Conservation (phyloP, 306 rosid genomes). For the Prunus dulcis region DNA sequence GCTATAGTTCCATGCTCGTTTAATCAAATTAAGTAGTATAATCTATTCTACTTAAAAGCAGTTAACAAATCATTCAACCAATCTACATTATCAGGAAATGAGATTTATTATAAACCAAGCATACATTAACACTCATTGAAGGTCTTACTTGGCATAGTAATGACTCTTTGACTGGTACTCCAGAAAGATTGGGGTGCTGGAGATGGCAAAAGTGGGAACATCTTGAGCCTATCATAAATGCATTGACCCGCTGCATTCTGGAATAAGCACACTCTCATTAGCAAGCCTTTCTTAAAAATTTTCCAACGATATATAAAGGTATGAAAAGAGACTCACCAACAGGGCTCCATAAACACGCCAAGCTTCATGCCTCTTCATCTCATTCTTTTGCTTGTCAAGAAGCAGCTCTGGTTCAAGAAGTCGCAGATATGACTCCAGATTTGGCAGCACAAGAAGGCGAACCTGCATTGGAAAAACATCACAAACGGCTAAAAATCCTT, state of each 20-base stretch:
- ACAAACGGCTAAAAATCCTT: slow-evolving; percentile 19
- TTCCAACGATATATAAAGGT: neutral
- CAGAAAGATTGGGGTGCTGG: slow-evolving; percentile 15
- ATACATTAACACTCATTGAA: neutral
- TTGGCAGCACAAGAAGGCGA: slow-evolving; percentile 70
- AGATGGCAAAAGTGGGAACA: slow-evolving; percentile 35
- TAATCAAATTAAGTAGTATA: neutral
- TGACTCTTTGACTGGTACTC: slow-evolving; percentile 23
- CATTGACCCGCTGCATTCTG: slow-evolving; percentile 49
- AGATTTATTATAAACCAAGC: neutral
- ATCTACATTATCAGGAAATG: neutral
- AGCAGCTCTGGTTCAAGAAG: slow-evolving; percentile 86
- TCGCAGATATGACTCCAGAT: slow-evolving; percentile 63
- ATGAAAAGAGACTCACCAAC: slow-evolving; percentile 51
- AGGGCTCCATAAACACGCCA: slow-evolving; percentile 84
- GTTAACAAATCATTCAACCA: neutral
- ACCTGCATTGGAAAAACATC: slow-evolving; percentile 45
- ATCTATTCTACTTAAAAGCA: neutral
- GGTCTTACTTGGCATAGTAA: slow-evolving; percentile 24
- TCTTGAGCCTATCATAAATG: slow-evolving; percentile 37
- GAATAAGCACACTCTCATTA: slow-evolving; percentile 9
- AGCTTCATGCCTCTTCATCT: slow-evolving; percentile 79
- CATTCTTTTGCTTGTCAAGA: slow-evolving; percentile 75
- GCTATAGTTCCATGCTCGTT: neutral
- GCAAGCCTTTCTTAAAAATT: neutral